phyloP scores from a whole-genome alignment of 2,329 filamentous ascomycete species.

The Orbilia blumenaviensis region DNA sequence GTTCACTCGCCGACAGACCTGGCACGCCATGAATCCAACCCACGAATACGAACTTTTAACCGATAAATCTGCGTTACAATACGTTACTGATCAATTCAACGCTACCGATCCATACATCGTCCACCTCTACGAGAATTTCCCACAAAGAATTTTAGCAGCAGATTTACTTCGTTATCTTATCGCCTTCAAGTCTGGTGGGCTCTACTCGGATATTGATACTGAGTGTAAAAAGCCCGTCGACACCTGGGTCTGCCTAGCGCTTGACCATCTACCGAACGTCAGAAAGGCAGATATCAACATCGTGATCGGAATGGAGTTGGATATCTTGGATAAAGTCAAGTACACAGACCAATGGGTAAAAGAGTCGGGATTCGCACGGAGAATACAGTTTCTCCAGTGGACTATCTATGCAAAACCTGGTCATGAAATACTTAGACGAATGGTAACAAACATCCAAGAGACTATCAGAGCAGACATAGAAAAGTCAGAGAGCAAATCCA shows the following conservation, averaged over 20 bases:
- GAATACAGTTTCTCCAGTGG: constrained; percentile 49
- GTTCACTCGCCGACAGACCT: constrained; percentile 20
- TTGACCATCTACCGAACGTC: not conserved
- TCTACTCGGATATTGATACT: constrained; percentile 46
- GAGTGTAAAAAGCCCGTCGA: constrained; percentile 39
- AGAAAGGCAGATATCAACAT: constrained; percentile 20
- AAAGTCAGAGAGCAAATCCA: not conserved
- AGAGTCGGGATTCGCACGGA: not conserved
- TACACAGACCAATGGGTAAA: constrained; percentile 35
- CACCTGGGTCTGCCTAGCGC: constrained; percentile 6
- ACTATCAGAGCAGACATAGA: constrained; percentile 14
- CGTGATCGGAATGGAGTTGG: constrained; percentile 40
- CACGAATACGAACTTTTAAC: constrained; percentile 44
- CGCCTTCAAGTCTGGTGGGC: constrained; percentile 30
- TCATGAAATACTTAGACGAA: constrained; percentile 36
- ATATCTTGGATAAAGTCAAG: constrained; percentile 12
- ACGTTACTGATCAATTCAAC: constrained; percentile 39
- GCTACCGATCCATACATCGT: constrained; percentile 41
- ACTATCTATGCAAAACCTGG: constrained; percentile 29
- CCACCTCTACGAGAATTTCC: constrained; percentile 24
- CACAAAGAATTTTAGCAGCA: constrained; percentile 35
- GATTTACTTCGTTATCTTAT: constrained; percentile 46
- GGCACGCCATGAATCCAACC: constrained; percentile 18
- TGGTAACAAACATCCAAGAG: constrained; percentile 34
- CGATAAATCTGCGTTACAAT: constrained; percentile 23